Evolutionary conservation across 305 asterid genomes (phyloP).

Genomic region (Fraxinus dipetala): DNA sequence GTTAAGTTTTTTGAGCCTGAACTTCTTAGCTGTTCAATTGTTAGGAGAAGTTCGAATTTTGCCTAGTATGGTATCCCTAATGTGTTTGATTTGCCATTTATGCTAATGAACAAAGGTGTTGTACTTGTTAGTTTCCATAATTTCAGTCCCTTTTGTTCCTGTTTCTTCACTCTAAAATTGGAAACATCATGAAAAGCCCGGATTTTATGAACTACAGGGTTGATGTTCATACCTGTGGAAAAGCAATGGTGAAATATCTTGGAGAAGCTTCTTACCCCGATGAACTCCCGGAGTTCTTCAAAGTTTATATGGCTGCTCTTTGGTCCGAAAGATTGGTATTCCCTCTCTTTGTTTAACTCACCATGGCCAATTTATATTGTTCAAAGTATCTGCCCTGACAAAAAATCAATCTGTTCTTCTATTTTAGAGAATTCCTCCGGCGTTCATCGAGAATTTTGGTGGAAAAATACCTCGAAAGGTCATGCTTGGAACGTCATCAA

Average conservation of each 20-base stretch:
- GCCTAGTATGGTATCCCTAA: background rate
- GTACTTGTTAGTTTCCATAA: background rate
- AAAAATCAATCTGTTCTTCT: background rate
- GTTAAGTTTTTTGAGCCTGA: background rate
- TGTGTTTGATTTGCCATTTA: background rate
- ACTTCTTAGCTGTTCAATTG: background rate
- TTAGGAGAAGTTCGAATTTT: background rate
- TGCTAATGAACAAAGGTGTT: background rate
- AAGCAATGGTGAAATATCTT: background rate
- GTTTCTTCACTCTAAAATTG: background rate
- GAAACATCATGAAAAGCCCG: background rate
- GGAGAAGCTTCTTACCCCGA: slow-evolving; percentile 22
- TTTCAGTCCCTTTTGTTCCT: background rate
- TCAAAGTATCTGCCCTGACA: background rate
- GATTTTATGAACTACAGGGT: background rate
- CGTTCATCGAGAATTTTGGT: slow-evolving; percentile 29
- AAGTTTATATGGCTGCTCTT: slow-evolving; percentile 22
- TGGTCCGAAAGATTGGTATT: slow-evolving; percentile 38
- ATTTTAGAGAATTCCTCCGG: slow-evolving; percentile 39
- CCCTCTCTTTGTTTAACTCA: background rate
- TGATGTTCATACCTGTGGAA: slow-evolving; percentile 3
- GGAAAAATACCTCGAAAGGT: slow-evolving; percentile 28
- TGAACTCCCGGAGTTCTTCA: slow-evolving; percentile 43
- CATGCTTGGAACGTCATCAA: slow-evolving; percentile 14
- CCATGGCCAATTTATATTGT: background rate